These are phyloP conservation scores for Lichtheimia ramosa DNA, from an alignment of 371 early-diverging fungal species.

Conservation along the genomic window DNA sequence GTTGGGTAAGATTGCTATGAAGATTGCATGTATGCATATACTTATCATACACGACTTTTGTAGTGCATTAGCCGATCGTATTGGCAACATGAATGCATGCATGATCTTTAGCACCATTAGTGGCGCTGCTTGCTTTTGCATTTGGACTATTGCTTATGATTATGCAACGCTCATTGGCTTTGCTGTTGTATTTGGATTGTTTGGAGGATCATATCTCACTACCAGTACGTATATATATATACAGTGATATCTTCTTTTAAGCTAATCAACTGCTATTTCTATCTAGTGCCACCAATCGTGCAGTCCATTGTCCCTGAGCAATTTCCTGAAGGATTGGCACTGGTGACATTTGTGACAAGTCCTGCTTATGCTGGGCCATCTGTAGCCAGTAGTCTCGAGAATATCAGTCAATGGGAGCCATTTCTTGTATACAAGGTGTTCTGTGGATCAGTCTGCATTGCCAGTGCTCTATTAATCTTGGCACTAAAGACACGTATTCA, in stretches of 20 bases:
- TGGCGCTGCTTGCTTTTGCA: constrained; percentile 28
- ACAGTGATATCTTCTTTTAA: not conserved
- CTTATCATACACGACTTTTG: constrained; percentile 9
- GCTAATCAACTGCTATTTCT: constrained; percentile 21
- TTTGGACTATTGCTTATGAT: constrained; percentile 49
- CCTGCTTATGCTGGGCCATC: constrained; percentile 20
- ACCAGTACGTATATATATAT: constrained; percentile 5
- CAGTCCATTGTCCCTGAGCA: constrained; percentile 21
- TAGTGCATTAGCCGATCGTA: constrained; percentile 38
- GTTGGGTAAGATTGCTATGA: constrained; percentile 16
- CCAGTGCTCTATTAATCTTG: constrained; percentile 22
- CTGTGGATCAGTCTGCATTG: constrained; percentile 22
- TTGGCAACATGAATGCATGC: constrained; percentile 47
- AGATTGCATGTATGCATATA: not conserved
- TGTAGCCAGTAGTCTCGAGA: constrained; percentile 36
- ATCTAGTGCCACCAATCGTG: constrained; percentile 30
- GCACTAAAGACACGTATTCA: constrained; percentile 19
- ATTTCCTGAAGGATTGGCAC: constrained; percentile 26
- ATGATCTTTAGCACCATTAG: constrained; percentile 31
- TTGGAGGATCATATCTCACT: constrained; percentile 39
- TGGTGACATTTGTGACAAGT: not conserved
- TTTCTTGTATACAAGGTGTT: constrained; percentile 37
- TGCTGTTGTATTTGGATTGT: constrained; percentile 36
- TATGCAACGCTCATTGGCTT: constrained; percentile 38
- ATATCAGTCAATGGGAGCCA: constrained; percentile 16